phyloP scores from a whole-genome alignment of 179 eudicot species.

The Spergularia azorica region DNA sequence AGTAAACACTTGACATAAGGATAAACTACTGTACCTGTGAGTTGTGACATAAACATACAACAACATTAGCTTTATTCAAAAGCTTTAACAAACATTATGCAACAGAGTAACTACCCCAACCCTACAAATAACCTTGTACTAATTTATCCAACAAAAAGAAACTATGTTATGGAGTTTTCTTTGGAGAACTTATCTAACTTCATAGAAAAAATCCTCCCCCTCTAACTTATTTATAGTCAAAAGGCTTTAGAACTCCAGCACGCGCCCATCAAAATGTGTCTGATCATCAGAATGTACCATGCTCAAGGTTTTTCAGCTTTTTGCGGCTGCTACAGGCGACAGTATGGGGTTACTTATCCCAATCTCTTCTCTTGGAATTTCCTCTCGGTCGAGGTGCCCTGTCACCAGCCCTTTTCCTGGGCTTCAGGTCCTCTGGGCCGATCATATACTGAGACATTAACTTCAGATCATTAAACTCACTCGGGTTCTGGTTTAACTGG shows the following conservation, averaged over 20 bases:
- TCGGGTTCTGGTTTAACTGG: constrained; percentile 35
- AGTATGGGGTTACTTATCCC: constrained; percentile 20
- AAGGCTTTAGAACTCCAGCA: constrained; percentile 1
- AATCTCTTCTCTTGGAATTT: constrained; percentile 18
- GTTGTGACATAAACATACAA: constrained; percentile 15
- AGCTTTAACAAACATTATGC: constrained; percentile 11
- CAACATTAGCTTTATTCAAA: constrained; percentile 10
- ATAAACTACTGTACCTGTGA: constrained; percentile 13
- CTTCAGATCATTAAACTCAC: constrained; percentile 32
- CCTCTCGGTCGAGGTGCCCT: neutral
- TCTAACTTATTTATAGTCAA: constrained; percentile 22
- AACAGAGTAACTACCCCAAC: constrained; percentile 8
- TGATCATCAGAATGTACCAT: neutral
- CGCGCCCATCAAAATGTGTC: constrained; percentile 21
- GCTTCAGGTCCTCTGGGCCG: constrained; percentile 29
- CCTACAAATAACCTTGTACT: constrained; percentile 1
- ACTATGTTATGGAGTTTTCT: constrained; percentile 17
- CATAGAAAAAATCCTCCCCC: constrained; percentile 13
- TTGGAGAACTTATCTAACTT: constrained; percentile 14
- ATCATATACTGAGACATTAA: constrained; percentile 26
- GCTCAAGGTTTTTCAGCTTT: constrained; percentile 23
- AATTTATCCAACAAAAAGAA: constrained; percentile 20
- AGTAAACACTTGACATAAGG: neutral
- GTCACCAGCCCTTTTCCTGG: constrained; percentile 10
- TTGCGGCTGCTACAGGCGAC: constrained; percentile 16